These are phyloP conservation scores for Coniochaeta prunicola DNA, from an alignment of 2,329 filamentous ascomycete species.

Conservation along the genomic window DNA sequence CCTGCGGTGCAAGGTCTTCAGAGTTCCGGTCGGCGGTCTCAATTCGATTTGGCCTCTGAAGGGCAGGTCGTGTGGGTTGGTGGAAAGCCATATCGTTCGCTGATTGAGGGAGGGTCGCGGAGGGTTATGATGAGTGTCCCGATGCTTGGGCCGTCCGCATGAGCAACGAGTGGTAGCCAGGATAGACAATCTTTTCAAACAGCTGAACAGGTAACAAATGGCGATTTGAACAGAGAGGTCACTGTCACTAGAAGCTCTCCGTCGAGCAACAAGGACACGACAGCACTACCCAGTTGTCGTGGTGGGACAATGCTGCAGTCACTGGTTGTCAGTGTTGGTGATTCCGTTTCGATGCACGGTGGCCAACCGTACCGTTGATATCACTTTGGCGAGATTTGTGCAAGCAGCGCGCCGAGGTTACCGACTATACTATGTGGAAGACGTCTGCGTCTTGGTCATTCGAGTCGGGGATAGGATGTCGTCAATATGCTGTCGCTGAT, in stretches of 20 bases:
- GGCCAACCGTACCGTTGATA: neutral
- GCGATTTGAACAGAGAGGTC: neutral
- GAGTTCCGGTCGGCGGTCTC: conserved; percentile 30
- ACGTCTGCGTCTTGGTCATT: neutral
- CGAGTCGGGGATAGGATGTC: neutral
- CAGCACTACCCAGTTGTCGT: neutral
- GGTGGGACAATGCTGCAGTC: neutral
- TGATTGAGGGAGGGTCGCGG: neutral
- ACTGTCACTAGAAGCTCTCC: neutral
- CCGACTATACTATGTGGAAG: neutral
- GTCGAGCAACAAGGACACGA: neutral
- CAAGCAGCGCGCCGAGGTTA: neutral
- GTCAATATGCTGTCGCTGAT: neutral
- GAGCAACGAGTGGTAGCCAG: too few species aligned
- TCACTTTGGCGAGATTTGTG: neutral
- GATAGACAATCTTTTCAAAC: neutral
- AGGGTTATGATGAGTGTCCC: neutral
- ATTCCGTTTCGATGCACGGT: neutral
- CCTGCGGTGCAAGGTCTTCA: conserved; percentile 20
- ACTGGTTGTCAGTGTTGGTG: neutral
- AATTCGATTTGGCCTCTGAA: conserved; percentile 38
- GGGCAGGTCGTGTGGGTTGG: conserved; percentile 46
- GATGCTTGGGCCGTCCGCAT: too few species aligned
- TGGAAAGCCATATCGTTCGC: conserved; percentile 34
- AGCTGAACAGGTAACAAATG: neutral